Conservation (phyloP, 2,329 filamentous ascomycete genomes). For the Ophiocordyceps camponoti-leonardi region DNA sequence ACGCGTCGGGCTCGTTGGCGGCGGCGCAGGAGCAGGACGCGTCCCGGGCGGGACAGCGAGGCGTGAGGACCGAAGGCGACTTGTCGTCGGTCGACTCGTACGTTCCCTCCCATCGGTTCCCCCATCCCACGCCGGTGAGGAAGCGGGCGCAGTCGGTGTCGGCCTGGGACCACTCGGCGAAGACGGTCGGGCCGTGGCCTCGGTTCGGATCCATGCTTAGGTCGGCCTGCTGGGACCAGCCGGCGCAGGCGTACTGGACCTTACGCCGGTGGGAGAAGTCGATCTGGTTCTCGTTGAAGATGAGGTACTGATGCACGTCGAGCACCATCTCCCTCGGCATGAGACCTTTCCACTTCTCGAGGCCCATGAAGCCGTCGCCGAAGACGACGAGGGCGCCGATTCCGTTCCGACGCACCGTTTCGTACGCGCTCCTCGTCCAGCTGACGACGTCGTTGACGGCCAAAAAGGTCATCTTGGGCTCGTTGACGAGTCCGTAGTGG, state of each 20-base stretch:
- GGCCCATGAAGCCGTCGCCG: conserved; percentile 86
- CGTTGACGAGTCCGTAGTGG: conserved; percentile 90
- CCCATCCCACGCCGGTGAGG: conserved; percentile 79
- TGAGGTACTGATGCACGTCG: conserved; percentile 97
- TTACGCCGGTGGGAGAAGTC: conserved; percentile 67
- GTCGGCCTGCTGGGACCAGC: conserved; percentile 67
- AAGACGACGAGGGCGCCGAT: conserved; percentile 60
- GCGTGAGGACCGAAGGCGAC: conserved; percentile 44
- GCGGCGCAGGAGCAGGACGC: conserved; percentile 51
- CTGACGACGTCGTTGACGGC: conserved; percentile 46
- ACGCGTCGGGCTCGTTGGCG: conserved; percentile 43
- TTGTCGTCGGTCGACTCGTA: conserved; percentile 51
- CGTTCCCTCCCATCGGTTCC: conserved; percentile 84
- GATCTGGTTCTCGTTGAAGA: conserved; percentile 86
- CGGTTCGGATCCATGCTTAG: conserved; percentile 54
- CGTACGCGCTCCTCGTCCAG: conserved; percentile 65
- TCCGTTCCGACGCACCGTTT: conserved; percentile 60
- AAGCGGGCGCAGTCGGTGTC: conserved; percentile 84
- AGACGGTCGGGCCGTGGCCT: conserved; percentile 84
- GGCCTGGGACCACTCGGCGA: conserved; percentile 94
- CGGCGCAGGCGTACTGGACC: conserved; percentile 70
- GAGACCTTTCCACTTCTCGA: conserved; percentile 78
- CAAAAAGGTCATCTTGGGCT: conserved; percentile 73
- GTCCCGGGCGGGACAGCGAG: conserved; percentile 55
- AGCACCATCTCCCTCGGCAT: conserved; percentile 62